Evolutionary conservation across 1,284 basidiomycete genomes (phyloP), one percentile per base, ranked within the genome.

Genomic region (Coniophora puteana): DNA sequence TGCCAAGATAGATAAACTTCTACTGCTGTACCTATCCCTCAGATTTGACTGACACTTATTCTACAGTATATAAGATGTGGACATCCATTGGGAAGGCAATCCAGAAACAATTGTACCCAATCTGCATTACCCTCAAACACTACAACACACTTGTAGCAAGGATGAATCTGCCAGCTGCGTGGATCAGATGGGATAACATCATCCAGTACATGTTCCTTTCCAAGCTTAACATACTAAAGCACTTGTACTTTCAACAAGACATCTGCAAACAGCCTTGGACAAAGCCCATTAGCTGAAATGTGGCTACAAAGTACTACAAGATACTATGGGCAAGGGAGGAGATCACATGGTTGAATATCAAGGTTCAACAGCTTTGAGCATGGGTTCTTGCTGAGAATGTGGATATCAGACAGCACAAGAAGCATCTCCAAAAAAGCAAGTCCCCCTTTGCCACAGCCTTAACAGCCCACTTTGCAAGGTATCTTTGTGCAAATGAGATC

Each of bases 31-130:
- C 18, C 14, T 16, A 14, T 8, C 8, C n/a, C 10, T 38, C 25
- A 16, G 28, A 13, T 38, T 8, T 29, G 5, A 8, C 17, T 13
- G n/a, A 27, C n/a, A 11, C 17, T 17, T 17, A n/a, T n/a, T n/a
- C n/a, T n/a, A n/a, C n/a, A 33, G 31, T 10, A 11, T 38, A 38
- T 38, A 38, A 38, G 28, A 16, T 38, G 14, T 10, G 36, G 17
- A 17, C 16, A 22, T 25, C 26, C 8, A 38, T 38, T 8, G 22
- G 11, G 16, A 5, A 14, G 14, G 34, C 34, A 8, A 21, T 27
- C 10, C 11, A 33, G 16, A 12, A 11, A 17, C 16, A 13, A 21
- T 36, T 13, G 4, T 4, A 17, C n/a, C 13, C 35, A 22, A 24
- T 36, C n/a, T 8, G 8, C 11, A 36, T 11, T 22, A 22, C 35